phyloP scores from a whole-genome alignment of 108 stramenopile genomes.

The Nitzschia sp. region DNA sequence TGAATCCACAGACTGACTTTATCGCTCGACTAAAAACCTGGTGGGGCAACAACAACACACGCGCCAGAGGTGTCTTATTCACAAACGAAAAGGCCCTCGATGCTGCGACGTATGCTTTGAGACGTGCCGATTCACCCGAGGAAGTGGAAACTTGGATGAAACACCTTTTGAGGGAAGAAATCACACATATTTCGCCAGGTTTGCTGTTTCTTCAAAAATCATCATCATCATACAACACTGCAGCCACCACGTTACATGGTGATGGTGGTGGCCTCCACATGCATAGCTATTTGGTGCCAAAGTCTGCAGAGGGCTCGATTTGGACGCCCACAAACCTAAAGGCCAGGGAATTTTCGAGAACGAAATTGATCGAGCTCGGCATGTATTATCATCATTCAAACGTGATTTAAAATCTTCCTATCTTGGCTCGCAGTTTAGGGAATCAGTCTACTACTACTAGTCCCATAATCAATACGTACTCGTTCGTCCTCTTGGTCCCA shows the following conservation, averaged over 20 bases:
- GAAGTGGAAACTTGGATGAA: slow-evolving; percentile 50
- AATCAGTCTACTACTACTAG: too few relatives aligned
- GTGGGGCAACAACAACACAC: slow-evolving; percentile 37
- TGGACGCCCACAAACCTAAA: slow-evolving; percentile 80
- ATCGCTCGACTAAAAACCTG: slow-evolving; percentile 17
- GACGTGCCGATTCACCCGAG: slow-evolving; percentile 54
- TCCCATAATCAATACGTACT: too few relatives aligned
- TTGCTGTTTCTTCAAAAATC: slow-evolving; percentile 53
- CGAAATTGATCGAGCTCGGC: background rate
- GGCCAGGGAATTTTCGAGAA: slow-evolving; percentile 45
- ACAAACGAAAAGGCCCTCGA: slow-evolving; percentile 65
- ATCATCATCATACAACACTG: background rate
- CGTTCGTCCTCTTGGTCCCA: too few relatives aligned
- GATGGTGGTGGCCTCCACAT: slow-evolving; percentile 9
- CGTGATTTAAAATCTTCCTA: too few relatives aligned
- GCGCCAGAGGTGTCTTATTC: slow-evolving; percentile 41
- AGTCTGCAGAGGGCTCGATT: slow-evolving; percentile 57
- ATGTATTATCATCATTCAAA: background rate
- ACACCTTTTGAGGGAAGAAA: slow-evolving; percentile 44
- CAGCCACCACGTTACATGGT: too few relatives aligned
- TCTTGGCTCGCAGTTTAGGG: too few relatives aligned
- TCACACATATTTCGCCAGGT: slow-evolving; percentile 66
- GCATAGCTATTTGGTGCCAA: slow-evolving; percentile 49
- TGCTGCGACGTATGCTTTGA: slow-evolving; percentile 49
- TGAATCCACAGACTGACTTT: slow-evolving; percentile 19